Evolutionary conservation across 2,329 filamentous ascomycete genomes (phyloP), one percentile per base, ranked within the genome.

Genomic region (Colletotrichum tabaci): DNA sequence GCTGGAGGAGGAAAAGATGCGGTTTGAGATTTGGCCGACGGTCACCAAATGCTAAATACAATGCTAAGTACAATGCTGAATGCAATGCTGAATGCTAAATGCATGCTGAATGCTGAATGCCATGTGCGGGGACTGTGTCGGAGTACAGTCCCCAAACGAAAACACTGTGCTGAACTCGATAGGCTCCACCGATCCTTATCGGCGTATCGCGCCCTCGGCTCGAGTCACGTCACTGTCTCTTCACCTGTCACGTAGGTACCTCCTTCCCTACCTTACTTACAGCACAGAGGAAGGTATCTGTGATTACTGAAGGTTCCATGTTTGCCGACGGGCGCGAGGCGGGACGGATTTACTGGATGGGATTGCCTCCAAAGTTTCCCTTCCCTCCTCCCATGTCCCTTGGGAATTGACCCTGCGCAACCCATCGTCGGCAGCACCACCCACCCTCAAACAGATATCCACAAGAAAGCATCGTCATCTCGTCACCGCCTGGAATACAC

Each of bases 161-260:
- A 3, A 21, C 44, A 71, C 68, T 38, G 64, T 61, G 16, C 44
- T 55, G 2, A 38, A 38, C 35, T 62, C 64, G 64, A 66, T 21
- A 23, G 65, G 65, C 66, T 69, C 69, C 64, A 58, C 26, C 35
- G n/a, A 49, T 44, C 66, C 58, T 64, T 69, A 64, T 72, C 69
- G 58, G 53, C 58, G 64, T 64, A 72, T 72, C 69, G 66, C 47
- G 61, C 69, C 69, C 69, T 69, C 69, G 69, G 60, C 53, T 68
- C 38, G 18, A 60, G 52, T 63, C 65, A 71, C 68, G 65, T 71
- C 68, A 71, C 65, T 58, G 6, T 42, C 46, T 56, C 23, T 35
- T 8, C 8, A 9, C 35, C 56, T 30, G 26, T 55, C 2, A 10
- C 16, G n/a, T 2, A 38, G 16, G 30, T 58, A 38, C 35, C 35